Conservation (phyloP, 495 filamentous ascomycete genomes). For the Acidiella bohemica region DNA sequence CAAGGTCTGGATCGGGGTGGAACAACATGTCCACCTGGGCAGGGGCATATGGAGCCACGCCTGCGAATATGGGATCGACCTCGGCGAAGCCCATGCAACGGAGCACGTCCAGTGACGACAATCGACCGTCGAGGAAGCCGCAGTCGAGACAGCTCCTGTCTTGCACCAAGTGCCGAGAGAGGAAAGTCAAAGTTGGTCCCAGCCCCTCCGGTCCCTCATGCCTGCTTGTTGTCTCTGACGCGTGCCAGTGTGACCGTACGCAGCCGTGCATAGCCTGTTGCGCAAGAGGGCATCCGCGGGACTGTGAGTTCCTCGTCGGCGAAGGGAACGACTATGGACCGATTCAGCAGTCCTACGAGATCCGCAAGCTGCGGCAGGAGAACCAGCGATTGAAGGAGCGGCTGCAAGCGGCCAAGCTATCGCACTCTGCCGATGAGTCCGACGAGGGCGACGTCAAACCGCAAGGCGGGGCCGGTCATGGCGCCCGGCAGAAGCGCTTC, state of each 20-base stretch:
- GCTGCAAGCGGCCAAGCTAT: slow-evolving; percentile 16
- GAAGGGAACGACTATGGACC: slow-evolving; percentile 32
- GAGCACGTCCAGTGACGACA: not conserved
- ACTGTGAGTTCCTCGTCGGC: slow-evolving; percentile 34
- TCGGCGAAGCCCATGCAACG: not conserved
- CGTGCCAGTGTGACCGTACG: slow-evolving; percentile 34
- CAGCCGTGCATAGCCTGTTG: slow-evolving; percentile 37
- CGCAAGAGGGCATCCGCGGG: slow-evolving; percentile 33
- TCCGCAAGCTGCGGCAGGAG: slow-evolving; percentile 27
- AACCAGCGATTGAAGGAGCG: slow-evolving; percentile 25
- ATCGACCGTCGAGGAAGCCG: slow-evolving; percentile 11
- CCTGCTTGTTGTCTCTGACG: not conserved
- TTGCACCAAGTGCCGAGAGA: slow-evolving; percentile 31
- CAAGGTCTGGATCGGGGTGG: no score
- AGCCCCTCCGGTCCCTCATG: not conserved
- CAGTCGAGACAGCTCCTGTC: slow-evolving; percentile 28
- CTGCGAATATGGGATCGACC: no score
- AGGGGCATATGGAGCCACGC: no score
- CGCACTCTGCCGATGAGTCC: slow-evolving; percentile 19
- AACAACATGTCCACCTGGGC: no score
- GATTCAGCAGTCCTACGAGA: slow-evolving; percentile 32
- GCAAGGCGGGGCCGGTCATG: not conserved
- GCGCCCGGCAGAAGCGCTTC: slow-evolving; percentile 26
- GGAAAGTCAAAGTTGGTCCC: slow-evolving; percentile 31
- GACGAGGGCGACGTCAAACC: slow-evolving; percentile 6